Evolutionary conservation across 371 early-diverging fungal genomes (phyloP), one percentile per base, ranked within the genome.

Genomic region (Lichtheimia corymbifera): DNA sequence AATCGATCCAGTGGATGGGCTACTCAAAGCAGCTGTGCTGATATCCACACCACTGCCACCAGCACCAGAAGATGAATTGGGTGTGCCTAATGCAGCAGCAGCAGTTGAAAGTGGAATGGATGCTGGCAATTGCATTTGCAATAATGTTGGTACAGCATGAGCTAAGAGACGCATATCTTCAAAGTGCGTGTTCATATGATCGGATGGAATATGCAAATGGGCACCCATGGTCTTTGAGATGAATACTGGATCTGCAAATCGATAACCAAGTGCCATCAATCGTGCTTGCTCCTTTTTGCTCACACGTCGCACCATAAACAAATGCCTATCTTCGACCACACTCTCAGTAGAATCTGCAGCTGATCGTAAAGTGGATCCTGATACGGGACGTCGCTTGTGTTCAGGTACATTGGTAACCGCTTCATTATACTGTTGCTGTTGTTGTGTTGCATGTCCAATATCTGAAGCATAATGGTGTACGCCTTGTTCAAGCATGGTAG

Each of bases 171-270:
- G 67, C 77, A 80, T 76, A 55, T 77, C 75, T 3, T 54, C 53
- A 22, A 80, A 75, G 30, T 74, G 52, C 9, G 28, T 53, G 0
- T 68, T 35, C 72, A 80, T 68, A 44, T 74, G 70, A 13, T 80
- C 77, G 4, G 67, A 61, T 3, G 80, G 72, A 6, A 80, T 63
- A 2, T 62, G 57, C 2, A 80, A 60, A 54, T 71, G 67, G 0
- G 70, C 55, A 1, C 68, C 72, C 77, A 80, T 80, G 5, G 67
- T 71, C 54, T 69, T 65, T 0, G 80, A 67, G 25, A 80, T 80
- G 51, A 71, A 77, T 1, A 55, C 30, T 6, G 77, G 66, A 18
- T 77, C 77, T 0, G 75, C 74, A 61, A 80, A 80, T 25, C 80
- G 66, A 56, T 65, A 80, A 2, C 80, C 80, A 24, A 57, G 61